Conservation (phyloP, 225 moss, liverwort and hornwort species). For the Climacium dendroides region DNA sequence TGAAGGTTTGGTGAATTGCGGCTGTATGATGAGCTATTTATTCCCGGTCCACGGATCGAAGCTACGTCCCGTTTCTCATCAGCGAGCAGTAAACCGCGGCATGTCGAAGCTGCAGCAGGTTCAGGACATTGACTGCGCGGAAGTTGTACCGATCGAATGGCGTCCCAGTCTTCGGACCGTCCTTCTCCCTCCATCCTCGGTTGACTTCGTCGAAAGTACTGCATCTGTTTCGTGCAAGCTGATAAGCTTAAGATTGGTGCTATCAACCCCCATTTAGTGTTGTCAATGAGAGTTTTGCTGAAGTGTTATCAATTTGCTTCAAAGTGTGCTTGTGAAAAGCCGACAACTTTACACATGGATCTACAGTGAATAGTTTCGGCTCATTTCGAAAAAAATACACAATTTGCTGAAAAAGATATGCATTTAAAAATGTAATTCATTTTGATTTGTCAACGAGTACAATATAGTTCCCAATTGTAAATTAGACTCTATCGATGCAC, state of each 20-base stretch:
- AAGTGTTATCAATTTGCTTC: too few species aligned
- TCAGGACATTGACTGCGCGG: neutral
- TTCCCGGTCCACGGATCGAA: neutral
- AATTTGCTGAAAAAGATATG: too few species aligned
- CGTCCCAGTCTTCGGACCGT: neutral
- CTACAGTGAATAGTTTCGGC: too few species aligned
- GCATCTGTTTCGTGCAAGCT: neutral
- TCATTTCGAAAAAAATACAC: too few species aligned
- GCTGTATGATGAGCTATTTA: neutral
- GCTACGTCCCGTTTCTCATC: neutral
- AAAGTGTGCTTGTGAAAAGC: too few species aligned
- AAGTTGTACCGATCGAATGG: neutral
- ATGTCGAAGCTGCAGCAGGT: neutral
- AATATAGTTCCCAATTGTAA: too few species aligned
- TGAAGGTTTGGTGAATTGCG: neutral
- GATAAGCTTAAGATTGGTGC: neutral
- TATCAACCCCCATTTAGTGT: too few species aligned
- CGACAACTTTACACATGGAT: too few species aligned
- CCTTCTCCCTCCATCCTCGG: neutral
- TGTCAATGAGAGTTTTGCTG: too few species aligned
- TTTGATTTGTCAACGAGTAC: too few species aligned
- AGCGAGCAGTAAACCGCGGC: neutral
- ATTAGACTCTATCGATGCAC: too few species aligned
- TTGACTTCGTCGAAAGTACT: neutral
- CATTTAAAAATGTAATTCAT: too few species aligned